Evolutionary conservation across 2,329 filamentous ascomycete genomes (phyloP), one percentile per base, ranked within the genome.

Genomic region (Botrytis sinoallii): DNA sequence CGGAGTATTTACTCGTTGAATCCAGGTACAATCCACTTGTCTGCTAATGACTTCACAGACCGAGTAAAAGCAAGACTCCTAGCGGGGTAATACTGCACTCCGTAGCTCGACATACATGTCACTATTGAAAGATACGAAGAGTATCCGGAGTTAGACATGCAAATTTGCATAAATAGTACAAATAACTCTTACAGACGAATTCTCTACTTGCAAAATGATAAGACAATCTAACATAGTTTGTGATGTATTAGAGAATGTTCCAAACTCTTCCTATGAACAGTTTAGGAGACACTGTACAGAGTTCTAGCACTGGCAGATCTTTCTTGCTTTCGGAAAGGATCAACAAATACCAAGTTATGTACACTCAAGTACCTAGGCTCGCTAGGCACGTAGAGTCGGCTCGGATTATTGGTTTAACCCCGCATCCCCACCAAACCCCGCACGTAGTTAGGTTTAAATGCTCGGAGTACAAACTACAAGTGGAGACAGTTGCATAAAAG

Each of bases 71-170:
- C 38, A 72, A 55, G 60, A 72, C 68, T 32, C 44, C 29, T 32
- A 46, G 70, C 38, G 70, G 70, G 63, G 63, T 72, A 48, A 60
- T 72, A 20, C 46, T 67, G 59, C 38, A 52, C 38, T 25, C n/a
- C 8, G 14, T 66, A 40, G 25, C 38, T 65, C 10, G 25, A 57
- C 60, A 57, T 67, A 35, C 40, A 40, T 32, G 40, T 42, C 16
- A 57, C 12, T 29, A 38, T 22, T 29, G 25, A 55, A 22, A 68
- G 35, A 68, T 55, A 57, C 35, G 65, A 55, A 57, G 48, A 55
- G 48, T 25, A 57, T n/a, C 66, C 46, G 66, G 8, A 38, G 14
- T 42, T 52, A 16, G 42, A 48, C 29, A 66, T 48, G 35, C 18
- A 68, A 16, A 5, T 67, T 40, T 52, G 20, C 32, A 16, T 52